Conservation (phyloP, 441 rosid species). For the Brassica balearica region DNA sequence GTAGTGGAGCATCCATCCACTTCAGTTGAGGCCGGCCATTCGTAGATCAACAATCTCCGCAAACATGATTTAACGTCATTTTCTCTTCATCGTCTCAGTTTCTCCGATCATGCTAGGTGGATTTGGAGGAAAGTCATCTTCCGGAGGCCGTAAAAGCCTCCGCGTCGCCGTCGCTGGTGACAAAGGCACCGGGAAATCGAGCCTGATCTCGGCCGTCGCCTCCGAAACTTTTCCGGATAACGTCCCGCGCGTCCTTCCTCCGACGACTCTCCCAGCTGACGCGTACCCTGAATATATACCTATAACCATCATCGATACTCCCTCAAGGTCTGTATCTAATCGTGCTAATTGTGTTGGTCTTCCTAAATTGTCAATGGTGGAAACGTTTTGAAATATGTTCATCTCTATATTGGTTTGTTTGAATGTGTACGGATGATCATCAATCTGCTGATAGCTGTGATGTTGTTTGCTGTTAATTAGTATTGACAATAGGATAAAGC, state of each 20-base stretch:
- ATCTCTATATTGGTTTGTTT: not conserved
- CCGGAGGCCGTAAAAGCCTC: not conserved
- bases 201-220: conserved; percentile 68
- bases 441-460: not conserved
- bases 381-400: not conserved
- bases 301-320: conserved; percentile 73
- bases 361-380: not conserved
- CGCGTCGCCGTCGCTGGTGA: not conserved
- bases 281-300: conserved; percentile 69
- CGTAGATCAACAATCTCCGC: conserved; percentile 1
- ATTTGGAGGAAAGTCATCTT: conserved; percentile 13
- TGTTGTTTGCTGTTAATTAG: conserved; percentile 38
- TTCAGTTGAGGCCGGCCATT: conserved; percentile 29
- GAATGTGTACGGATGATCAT: not conserved
- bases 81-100: not conserved
- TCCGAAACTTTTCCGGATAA: conserved; percentile 62
- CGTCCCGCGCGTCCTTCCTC: conserved; percentile 66
- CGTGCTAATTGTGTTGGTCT: too few species aligned
- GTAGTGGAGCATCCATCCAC: conserved; percentile 26
- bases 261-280: conserved; percentile 67
- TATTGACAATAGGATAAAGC: conserved; percentile 59
- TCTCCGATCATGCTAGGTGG: conserved; percentile 55
- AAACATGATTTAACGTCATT: not conserved
- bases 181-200: conserved; percentile 56
- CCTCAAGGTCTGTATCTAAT: conserved; percentile 54